Conservation (phyloP, 306 rosid genomes). For the Rubus parviflorus region DNA sequence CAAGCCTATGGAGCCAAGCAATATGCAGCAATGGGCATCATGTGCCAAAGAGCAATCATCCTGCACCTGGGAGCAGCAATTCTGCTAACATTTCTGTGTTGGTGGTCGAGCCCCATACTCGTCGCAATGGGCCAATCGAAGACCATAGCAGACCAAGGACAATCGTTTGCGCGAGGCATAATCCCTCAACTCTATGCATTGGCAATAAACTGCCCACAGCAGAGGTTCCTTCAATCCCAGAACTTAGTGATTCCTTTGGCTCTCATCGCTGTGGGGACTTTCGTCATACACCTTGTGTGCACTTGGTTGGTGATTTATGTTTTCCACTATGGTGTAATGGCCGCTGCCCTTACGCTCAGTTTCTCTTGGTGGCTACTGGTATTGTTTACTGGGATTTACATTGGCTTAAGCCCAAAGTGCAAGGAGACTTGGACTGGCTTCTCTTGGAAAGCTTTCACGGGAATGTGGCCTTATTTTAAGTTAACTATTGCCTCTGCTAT, state of each 20-base stretch:
- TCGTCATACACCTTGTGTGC: neutral
- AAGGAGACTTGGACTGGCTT: conserved; percentile 64
- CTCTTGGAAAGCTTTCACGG: conserved; percentile 36
- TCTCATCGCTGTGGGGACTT: neutral
- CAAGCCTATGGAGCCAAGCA: conserved; percentile 8
- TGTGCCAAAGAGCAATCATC: conserved; percentile 12
- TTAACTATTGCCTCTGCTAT: conserved; percentile 53
- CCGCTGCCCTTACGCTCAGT: conserved; percentile 53
- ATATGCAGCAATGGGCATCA: conserved; percentile 10
- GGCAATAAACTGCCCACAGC: conserved; percentile 7
- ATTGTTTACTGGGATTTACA: conserved; percentile 40
- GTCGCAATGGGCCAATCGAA: neutral
- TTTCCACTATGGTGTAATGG: neutral
- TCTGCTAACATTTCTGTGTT: neutral
- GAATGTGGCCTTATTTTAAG: conserved; percentile 67
- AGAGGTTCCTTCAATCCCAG: conserved; percentile 5
- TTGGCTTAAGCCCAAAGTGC: conserved; percentile 51
- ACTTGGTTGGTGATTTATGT: neutral
- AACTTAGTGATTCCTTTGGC: conserved; percentile 7
- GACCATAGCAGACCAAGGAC: neutral
- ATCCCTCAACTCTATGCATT: conserved; percentile 9
- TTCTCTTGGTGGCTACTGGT: conserved; percentile 61
- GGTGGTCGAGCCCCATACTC: neutral
- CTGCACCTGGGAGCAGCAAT: conserved; percentile 3
- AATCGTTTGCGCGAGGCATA: neutral